These are phyloP conservation scores for Erodium texanum DNA, from an alignment of 441 rosid species.

Conservation along the genomic window DNA sequence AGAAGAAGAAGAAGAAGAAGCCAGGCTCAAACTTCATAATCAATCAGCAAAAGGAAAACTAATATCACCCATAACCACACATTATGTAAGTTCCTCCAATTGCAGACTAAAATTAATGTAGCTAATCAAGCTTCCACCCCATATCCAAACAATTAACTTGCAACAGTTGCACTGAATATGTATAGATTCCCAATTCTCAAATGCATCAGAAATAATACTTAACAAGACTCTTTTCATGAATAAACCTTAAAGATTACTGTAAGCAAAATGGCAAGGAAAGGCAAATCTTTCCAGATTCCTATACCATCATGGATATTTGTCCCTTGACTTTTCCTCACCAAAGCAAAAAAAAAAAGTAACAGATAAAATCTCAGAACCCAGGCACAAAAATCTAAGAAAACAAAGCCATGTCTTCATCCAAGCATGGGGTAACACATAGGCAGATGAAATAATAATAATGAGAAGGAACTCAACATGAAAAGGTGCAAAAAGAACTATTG, in stretches of 20 bases:
- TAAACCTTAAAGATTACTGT: not conserved
- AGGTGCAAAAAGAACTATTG: constrained; percentile 12
- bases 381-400: constrained; percentile 23
- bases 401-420: constrained; percentile 14
- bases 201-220: not conserved
- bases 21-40: not conserved
- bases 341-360: constrained; percentile 11
- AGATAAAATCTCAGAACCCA: not conserved
- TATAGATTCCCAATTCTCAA: not conserved
- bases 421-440: not conserved
- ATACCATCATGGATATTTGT: not conserved
- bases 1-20: not conserved
- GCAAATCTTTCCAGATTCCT: constrained; percentile 8
- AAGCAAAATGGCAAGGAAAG: constrained; percentile 16
- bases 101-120: not conserved
- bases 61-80: not conserved
- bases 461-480: constrained; percentile 19
- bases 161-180: not conserved
- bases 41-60: not conserved
- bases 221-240: not conserved
- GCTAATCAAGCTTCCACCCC: not conserved
- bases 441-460: constrained; percentile 3
- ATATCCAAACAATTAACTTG: no score
- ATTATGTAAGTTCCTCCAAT: not conserved
- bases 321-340: not conserved